Evolutionary conservation across 768 basidiomycete genomes (phyloP).

Genomic region (Auriscalpium microsporum): DNA sequence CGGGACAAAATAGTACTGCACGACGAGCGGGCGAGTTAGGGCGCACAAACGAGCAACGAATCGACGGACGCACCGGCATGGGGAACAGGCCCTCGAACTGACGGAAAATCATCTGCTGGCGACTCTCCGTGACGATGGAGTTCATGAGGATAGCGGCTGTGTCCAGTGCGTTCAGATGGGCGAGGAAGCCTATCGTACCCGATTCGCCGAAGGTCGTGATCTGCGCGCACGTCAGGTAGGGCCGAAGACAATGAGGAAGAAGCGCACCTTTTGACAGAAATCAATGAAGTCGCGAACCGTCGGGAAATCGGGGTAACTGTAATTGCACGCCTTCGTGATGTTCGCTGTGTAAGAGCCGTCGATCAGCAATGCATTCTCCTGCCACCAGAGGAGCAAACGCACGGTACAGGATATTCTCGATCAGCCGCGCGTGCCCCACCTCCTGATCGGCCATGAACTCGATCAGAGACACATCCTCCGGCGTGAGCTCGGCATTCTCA

Average conservation of each 20-base stretch:
- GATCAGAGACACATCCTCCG: constrained; percentile 47
- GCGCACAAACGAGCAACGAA: too few species aligned
- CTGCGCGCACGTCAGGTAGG: too few species aligned
- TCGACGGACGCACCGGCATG: constrained; percentile 34
- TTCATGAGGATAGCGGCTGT: constrained; percentile 45
- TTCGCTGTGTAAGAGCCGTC: too few species aligned
- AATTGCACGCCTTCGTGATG: constrained; percentile 48
- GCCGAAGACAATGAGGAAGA: too few species aligned
- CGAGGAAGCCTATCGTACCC: constrained; percentile 57
- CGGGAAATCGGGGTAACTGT: constrained; percentile 40
- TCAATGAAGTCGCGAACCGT: constrained; percentile 52
- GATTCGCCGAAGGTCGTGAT: constrained; percentile 49
- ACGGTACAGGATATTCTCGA: constrained; percentile 44
- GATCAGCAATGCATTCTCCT: too few species aligned
- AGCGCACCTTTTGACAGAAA: constrained; percentile 42
- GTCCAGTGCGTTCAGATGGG: constrained; percentile 50
- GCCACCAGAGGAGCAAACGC: constrained; percentile 11
- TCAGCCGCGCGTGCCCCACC: constrained; percentile 48
- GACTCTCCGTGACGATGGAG: constrained; percentile 50
- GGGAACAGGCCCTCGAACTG: constrained; percentile 56
- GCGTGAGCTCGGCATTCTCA: constrained; percentile 41
- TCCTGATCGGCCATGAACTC: constrained; percentile 60
- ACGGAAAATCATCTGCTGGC: constrained; percentile 60
- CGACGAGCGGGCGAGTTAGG: too few species aligned
- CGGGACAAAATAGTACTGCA: constrained; percentile 41